Evolutionary conservation across 179 eudicot species (phyloP).

Genomic region (Patellifolia procumbens): DNA sequence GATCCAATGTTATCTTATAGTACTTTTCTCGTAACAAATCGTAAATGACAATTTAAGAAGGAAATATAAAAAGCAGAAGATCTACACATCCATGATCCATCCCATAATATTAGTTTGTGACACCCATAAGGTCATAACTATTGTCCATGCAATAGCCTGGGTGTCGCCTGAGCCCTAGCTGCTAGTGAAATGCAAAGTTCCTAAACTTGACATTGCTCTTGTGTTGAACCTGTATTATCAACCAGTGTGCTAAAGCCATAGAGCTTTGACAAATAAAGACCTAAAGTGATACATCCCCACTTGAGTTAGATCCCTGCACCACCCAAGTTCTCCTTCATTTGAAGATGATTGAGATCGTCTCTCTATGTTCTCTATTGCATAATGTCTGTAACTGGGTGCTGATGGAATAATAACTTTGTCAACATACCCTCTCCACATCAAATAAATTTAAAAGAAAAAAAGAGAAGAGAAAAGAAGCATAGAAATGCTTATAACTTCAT

Average conservation of each 20-base stretch:
- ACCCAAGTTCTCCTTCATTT: neutral
- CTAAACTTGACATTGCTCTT: too few species aligned
- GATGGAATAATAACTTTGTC: neutral
- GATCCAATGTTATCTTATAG: too few species aligned
- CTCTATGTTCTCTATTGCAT: neutral
- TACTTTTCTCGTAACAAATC: too few species aligned
- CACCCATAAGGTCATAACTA: too few species aligned
- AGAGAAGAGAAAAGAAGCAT: neutral
- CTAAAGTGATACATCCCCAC: neutral
- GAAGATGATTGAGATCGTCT: neutral
- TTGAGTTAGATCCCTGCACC: neutral
- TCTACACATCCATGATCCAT: too few species aligned
- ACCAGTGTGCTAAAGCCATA: neutral
- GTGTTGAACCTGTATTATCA: neutral
- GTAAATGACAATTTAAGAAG: too few species aligned
- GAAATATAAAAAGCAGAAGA: too few species aligned
- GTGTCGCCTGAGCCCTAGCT: too few species aligned
- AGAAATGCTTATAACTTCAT: neutral
- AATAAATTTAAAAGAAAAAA: neutral
- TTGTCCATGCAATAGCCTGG: too few species aligned
- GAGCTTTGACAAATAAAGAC: neutral
- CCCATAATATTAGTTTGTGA: too few species aligned
- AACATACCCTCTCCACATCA: neutral
- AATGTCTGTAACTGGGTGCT: neutral
- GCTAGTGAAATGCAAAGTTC: neutral